Base-by-base conservation (phyloP, 139 green algal genomes). In the Deuterostichococcus epilithicus region DNA sequence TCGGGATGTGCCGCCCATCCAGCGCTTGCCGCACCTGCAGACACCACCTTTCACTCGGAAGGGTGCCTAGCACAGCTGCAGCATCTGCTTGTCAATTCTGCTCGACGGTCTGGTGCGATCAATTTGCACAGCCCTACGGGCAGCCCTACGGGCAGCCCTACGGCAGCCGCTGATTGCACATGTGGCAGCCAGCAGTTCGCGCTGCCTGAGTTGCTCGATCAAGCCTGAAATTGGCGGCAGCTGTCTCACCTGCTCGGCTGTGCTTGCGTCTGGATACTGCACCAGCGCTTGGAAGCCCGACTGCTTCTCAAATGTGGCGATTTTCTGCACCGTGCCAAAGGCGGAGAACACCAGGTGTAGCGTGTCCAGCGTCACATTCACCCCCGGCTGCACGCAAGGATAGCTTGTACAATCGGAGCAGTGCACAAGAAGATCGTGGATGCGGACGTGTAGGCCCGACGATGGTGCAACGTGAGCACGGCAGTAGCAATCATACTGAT, bases 311-410 rank as follows among this genome's bases (percentile, higher is more conserved):
- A 92, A 91, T 18, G 86, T 89, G 22, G 86, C 82, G 36, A 93
- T 86, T 82, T 93, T 93, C 26, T 84, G 77, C 0, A 93, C 88
- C 42, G 86, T 84, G 36, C 90, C 89, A 79, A 91, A 92, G 18
- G 89, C 78, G 26, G 78, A 78, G 70, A 92, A 92, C 22, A 93
- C 72, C 70, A 79, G 65, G 68, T 90, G 78, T 4, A 91, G 70
- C 33, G 75, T 80, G 35, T 91, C 85, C 20, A 91, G 67, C 18
- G 72, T 88, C 59, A 84, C 42, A 37, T 42, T 59, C 73, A 84
- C 59, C 26, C 80, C 80, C 5, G 81, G 72, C 78, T 86, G 81
- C 74, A 74, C 3, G 22, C 0, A 39, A 8, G n/a, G 23, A 10
- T 42, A 28, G 63, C 63, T 66, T 66, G 20, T 66, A 23, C 22